Conservation (phyloP, 1,139 yeast species). For the Meyerozyma elateridarum region DNA sequence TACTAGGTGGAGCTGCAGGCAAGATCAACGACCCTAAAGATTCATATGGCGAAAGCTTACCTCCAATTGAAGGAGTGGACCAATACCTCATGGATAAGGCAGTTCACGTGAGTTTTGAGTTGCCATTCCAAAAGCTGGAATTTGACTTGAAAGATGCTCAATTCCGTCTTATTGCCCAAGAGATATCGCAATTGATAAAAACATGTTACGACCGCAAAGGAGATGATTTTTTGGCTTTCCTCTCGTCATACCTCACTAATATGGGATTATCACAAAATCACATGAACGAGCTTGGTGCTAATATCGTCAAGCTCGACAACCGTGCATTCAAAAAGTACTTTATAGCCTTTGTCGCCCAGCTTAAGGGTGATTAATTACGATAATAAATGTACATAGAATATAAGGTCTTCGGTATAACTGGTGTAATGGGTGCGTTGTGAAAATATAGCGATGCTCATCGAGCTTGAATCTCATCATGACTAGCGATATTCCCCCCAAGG, state of each 20-base stretch:
- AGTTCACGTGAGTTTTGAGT: slow-evolving; percentile 67
- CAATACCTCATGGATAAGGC: slow-evolving; percentile 65
- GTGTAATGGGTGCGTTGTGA: no score
- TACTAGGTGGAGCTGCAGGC: slow-evolving; percentile 62
- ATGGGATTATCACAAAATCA: slow-evolving; percentile 58
- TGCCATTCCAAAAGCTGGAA: slow-evolving; percentile 66
- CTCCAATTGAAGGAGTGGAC: slow-evolving; percentile 66
- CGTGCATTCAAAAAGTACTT: slow-evolving; percentile 65
- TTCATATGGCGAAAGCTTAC: slow-evolving; percentile 48
- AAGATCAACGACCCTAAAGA: slow-evolving; percentile 52
- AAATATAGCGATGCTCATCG: slow-evolving; percentile 1
- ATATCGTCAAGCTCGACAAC: slow-evolving; percentile 48
- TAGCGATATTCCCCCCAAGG: slow-evolving; percentile 65
- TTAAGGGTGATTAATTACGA: slow-evolving; percentile 23
- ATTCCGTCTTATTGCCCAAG: slow-evolving; percentile 67
- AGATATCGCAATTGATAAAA: slow-evolving; percentile 66
- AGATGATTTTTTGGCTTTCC: slow-evolving; percentile 42
- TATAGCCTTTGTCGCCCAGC: slow-evolving; percentile 48
- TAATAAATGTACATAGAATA: slow-evolving; percentile 6
- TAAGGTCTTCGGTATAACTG: slow-evolving; percentile 1
- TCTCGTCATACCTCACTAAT: slow-evolving; percentile 52
- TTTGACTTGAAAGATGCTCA: slow-evolving; percentile 77
- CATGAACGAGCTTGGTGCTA: slow-evolving; percentile 53
- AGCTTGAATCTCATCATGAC: no score
- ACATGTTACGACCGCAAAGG: slow-evolving; percentile 45